phyloP scores from a whole-genome alignment of 2,329 filamentous ascomycete genomes.

The Aspergillus fijiensis region DNA sequence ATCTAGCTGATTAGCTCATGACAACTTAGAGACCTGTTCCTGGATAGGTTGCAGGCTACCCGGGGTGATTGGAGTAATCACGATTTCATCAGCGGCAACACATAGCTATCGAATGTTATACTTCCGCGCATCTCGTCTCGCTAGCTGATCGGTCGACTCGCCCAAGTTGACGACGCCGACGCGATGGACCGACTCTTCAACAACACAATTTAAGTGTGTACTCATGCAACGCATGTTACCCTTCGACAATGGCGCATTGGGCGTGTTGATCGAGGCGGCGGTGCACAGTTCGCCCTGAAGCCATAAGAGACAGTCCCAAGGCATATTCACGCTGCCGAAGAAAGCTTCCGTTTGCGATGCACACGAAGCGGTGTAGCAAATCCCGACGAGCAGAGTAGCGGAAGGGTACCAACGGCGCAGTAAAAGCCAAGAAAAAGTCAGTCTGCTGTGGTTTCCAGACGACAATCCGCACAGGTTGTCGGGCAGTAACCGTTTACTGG shows the following conservation, averaged over 20 bases:
- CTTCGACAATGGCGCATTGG: not conserved
- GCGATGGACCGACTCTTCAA: not conserved
- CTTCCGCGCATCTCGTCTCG: not conserved
- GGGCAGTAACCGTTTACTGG: not conserved
- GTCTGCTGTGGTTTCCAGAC: not conserved
- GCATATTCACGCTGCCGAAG: not conserved
- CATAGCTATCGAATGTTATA: not conserved
- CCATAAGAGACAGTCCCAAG: not conserved
- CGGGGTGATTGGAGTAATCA: no score
- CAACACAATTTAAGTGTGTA: not conserved
- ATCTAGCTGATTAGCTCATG: not conserved
- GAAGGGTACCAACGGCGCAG: not conserved
- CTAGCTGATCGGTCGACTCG: not conserved
- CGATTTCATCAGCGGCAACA: not conserved
- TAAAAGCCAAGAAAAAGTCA: not conserved
- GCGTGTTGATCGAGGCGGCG: not conserved
- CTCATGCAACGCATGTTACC: not conserved
- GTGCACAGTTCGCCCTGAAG: not conserved
- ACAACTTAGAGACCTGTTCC: not conserved
- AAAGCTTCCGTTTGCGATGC: not conserved
- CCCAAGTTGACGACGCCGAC: not conserved
- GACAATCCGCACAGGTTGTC: not conserved
- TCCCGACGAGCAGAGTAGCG: not conserved
- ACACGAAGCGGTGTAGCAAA: not conserved
- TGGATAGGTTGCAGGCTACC: not conserved